Conservation (phyloP, 2,329 filamentous ascomycete genomes). For the Scolecobasidium constrictum region DNA sequence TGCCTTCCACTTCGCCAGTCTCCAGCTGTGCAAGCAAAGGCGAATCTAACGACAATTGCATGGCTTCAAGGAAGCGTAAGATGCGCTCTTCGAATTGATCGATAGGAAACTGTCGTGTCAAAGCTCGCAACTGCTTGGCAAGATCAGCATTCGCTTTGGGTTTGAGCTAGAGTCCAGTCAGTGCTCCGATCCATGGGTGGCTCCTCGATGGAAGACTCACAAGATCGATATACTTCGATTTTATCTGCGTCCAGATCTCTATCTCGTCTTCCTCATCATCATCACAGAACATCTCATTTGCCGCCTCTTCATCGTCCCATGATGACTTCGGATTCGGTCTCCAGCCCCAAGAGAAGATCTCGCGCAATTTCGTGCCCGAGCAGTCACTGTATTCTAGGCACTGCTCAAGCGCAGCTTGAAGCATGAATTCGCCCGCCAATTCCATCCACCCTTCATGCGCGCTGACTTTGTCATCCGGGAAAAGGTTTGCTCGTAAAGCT, state of each 20-base stretch:
- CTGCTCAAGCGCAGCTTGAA: constrained; percentile 40
- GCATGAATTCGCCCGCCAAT: constrained; percentile 36
- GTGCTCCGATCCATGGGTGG: too few species aligned
- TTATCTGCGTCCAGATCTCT: constrained; percentile 26
- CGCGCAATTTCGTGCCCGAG: constrained; percentile 25
- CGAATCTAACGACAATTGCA: constrained; percentile 31
- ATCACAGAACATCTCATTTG: constrained; percentile 24
- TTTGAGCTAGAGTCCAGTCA: too few species aligned
- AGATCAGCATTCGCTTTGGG: constrained; percentile 14
- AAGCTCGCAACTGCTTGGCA: constrained; percentile 14
- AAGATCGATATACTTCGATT: constrained; percentile 20
- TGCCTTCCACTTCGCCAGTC: constrained; percentile 23
- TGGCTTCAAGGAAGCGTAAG: constrained; percentile 28
- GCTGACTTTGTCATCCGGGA: not conserved
- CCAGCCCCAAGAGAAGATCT: constrained; percentile 36
- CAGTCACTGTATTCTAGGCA: constrained; percentile 28
- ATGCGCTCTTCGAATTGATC: constrained; percentile 28
- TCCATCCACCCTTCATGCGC: constrained; percentile 30
- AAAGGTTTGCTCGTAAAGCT: constrained; percentile 21
- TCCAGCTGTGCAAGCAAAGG: constrained; percentile 44
- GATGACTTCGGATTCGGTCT: constrained; percentile 17
- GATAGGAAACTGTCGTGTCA: constrained; percentile 22
- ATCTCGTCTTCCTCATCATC: constrained; percentile 20
- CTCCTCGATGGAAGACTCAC: too few species aligned
- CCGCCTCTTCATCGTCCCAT: constrained; percentile 20